These are phyloP conservation scores for Megacollybia marginata DNA, from an alignment of 768 basidiomycete genomes.

Conservation along the genomic window DNA sequence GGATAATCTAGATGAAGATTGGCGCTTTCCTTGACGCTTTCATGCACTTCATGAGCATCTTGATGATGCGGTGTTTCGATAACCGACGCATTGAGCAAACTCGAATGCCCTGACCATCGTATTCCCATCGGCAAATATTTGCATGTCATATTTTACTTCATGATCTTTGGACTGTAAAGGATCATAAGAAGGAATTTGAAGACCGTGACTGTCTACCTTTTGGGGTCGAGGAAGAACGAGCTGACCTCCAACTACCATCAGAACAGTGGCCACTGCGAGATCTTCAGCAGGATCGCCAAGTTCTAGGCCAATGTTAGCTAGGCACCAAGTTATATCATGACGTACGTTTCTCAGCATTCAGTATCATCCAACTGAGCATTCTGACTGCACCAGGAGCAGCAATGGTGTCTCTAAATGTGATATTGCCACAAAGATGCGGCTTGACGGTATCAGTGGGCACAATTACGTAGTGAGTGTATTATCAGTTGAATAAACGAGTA, in stretches of 20 bases:
- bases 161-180: slow-evolving; percentile 62
- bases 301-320: slow-evolving; percentile 37
- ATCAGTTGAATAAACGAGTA: slow-evolving; percentile 90
- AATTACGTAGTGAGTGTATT: slow-evolving; percentile 95
- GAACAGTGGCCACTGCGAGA: slow-evolving; percentile 86
- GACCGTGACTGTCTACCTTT: slow-evolving; percentile 41
- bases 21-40: slow-evolving; percentile 85
- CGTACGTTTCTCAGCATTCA: slow-evolving; percentile 85
- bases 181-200: not conserved
- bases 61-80: slow-evolving; percentile 57
- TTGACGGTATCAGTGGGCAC: slow-evolving; percentile 79
- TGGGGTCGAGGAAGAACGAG: slow-evolving; percentile 84
- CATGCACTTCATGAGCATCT: slow-evolving; percentile 24
- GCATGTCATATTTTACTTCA: slow-evolving; percentile 96
- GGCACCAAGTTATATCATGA: slow-evolving; percentile 5
- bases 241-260: slow-evolving; percentile 92
- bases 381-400: slow-evolving; percentile 76
- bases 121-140: slow-evolving; percentile 98
- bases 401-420: slow-evolving; percentile 88
- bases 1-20: slow-evolving; percentile 91
- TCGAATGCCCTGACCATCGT: slow-evolving; percentile 81
- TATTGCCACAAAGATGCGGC: slow-evolving; percentile 88
- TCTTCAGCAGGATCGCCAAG: slow-evolving; percentile 93
- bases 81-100: slow-evolving; percentile 92
- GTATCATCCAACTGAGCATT: slow-evolving; percentile 96